Percentiles rank a stretch among this genome's conserved stretches.
These are phyloP conservation scores for Globisporangium abappressorium DNA, from an alignment of 352 stramenopile species.

Conservation along the genomic window DNA sequence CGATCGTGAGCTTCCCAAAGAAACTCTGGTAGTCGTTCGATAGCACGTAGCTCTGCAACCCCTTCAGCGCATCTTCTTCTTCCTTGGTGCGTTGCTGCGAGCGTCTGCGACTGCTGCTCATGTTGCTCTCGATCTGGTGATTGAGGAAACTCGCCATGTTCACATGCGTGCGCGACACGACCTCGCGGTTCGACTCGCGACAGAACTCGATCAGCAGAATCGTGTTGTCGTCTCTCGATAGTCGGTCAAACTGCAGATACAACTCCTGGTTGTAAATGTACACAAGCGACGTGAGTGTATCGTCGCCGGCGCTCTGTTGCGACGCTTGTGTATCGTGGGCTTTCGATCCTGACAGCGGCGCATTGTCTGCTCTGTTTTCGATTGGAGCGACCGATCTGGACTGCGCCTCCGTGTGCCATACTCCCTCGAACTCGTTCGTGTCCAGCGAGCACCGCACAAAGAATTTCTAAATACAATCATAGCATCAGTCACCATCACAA, in stretches of 20 bases:
- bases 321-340: conserved; percentile 1
- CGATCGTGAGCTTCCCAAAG: conserved; percentile 74
- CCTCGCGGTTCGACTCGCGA: conserved; percentile 63
- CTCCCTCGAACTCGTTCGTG: conserved; percentile 80
- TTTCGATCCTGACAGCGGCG: neutral
- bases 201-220: conserved; percentile 83
- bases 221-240: conserved; percentile 85
- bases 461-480: conserved; percentile 36
- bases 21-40: conserved; percentile 84
- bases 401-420: conserved; percentile 83
- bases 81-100: conserved; percentile 14
- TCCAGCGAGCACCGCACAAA: conserved; percentile 84
- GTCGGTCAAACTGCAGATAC: conserved; percentile 78
- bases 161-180: conserved; percentile 77
- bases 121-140: conserved; percentile 19
- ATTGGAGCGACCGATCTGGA: conserved; percentile 46
- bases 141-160: conserved; percentile 85
- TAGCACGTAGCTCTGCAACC: conserved; percentile 71
- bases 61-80: conserved; percentile 18
- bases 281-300: conserved; percentile 28
- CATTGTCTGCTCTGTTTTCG: conserved; percentile 17
- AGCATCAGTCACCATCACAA: neutral
- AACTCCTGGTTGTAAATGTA: conserved; percentile 82
- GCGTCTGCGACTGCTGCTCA: conserved; percentile 14
- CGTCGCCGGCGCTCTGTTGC: neutral